phyloP scores from a whole-genome alignment of 495 filamentous ascomycete genomes.

The Tricharina praecox region DNA sequence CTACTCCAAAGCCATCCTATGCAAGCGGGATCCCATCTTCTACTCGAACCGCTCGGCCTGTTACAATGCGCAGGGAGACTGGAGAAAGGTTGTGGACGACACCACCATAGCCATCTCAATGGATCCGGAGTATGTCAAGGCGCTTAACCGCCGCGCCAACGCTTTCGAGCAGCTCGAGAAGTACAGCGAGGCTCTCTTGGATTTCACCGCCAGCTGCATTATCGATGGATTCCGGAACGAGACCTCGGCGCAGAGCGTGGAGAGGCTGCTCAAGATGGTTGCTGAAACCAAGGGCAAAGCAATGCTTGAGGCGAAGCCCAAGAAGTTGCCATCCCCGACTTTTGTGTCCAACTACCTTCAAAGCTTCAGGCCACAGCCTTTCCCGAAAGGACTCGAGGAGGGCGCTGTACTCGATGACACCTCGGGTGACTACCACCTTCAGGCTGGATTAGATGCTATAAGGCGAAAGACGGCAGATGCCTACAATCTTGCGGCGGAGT shows the following conservation, averaged over 20 bases:
- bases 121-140: constrained; percentile 93
- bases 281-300: constrained; percentile 80
- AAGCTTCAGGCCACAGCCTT: constrained; percentile 71
- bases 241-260: constrained; percentile 68
- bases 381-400: constrained; percentile 71
- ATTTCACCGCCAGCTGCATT: constrained; percentile 97
- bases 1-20: constrained; percentile 87
- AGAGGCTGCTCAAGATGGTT: constrained; percentile 89
- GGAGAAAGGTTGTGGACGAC: constrained; percentile 94
- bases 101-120: constrained; percentile 84
- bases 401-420: constrained; percentile 55
- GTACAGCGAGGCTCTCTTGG: constrained; percentile 85
- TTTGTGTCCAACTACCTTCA: constrained; percentile 98
- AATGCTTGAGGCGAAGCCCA: constrained; percentile 53
- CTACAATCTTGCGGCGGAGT: constrained; percentile 67
- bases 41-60: constrained; percentile 97
- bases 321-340: constrained; percentile 75
- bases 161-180: constrained; percentile 84
- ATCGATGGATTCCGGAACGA: constrained; percentile 93
- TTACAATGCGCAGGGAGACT: constrained; percentile 78
- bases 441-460: constrained; percentile 64
- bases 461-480: constrained; percentile 69
- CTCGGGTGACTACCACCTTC: constrained; percentile 67
- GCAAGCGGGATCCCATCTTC: constrained; percentile 93
- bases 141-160: constrained; percentile 83